Conservation (phyloP, 2,329 filamentous ascomycete species). For the Ceratocystis cacaofunesta region DNA sequence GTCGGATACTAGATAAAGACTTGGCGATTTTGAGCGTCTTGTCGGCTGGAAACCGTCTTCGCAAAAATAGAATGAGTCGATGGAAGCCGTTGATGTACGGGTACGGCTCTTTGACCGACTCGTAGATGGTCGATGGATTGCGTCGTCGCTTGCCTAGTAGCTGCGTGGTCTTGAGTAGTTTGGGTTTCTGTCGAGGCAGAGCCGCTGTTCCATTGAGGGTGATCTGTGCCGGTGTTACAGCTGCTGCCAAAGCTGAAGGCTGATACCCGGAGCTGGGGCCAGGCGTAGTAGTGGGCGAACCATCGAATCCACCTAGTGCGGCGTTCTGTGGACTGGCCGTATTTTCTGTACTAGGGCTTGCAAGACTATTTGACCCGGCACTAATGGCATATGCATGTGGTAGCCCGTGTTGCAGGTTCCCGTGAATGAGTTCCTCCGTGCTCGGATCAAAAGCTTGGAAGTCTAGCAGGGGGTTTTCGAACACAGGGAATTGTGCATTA, state of each 20-base stretch:
- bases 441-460: slow-evolving; percentile 39
- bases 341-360: slow-evolving; percentile 49
- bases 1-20: slow-evolving; percentile 75
- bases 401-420: slow-evolving; percentile 45
- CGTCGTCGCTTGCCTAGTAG: slow-evolving; percentile 44
- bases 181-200: slow-evolving; percentile 30
- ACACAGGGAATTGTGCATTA: slow-evolving; percentile 25
- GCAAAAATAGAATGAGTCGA: slow-evolving; percentile 64
- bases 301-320: slow-evolving; percentile 34
- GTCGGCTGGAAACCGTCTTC: slow-evolving; percentile 60
- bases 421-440: slow-evolving; percentile 36
- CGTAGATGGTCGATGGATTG: slow-evolving; percentile 76
- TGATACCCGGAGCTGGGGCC: slow-evolving; percentile 9
- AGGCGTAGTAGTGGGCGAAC: slow-evolving; percentile 26
- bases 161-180: slow-evolving; percentile 21
- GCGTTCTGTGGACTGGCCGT: slow-evolving; percentile 45
- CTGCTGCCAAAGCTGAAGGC: slow-evolving; percentile 24
- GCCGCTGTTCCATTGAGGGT: slow-evolving; percentile 20
- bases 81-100: slow-evolving; percentile 85
- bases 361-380: slow-evolving; percentile 45
- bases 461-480: slow-evolving; percentile 38
- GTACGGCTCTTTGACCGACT: slow-evolving; percentile 79
- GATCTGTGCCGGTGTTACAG: slow-evolving; percentile 17
- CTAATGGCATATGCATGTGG: slow-evolving; percentile 52
- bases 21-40: slow-evolving; percentile 75